Percentiles rank a stretch among this genome's conserved stretches.
Conservation (phyloP, 2,329 filamentous ascomycete species). For the Chrysoporthe puriensis region DNA sequence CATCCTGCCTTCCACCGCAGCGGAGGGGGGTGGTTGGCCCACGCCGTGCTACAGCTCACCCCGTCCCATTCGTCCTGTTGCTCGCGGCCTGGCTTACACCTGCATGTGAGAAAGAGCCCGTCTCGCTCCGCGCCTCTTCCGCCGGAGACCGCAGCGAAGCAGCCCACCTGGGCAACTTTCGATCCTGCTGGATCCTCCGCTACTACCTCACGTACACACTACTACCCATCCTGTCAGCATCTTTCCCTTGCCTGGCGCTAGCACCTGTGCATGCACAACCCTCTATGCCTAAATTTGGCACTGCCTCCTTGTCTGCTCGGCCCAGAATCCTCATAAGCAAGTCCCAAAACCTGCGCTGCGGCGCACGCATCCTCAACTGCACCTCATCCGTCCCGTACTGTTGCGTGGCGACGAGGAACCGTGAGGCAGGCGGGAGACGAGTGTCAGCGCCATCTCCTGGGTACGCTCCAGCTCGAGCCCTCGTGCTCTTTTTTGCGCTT, state of each 20-base stretch:
- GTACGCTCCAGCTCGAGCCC: neutral
- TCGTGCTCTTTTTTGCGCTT: neutral
- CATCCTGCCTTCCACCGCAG: no score
- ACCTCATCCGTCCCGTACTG: neutral
- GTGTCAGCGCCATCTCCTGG: neutral
- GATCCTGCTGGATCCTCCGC: slow-evolving; percentile 19
- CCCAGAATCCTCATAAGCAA: slow-evolving; percentile 9
- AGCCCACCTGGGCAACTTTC: neutral
- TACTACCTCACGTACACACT: slow-evolving; percentile 11
- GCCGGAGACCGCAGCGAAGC: neutral
- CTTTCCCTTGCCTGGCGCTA: slow-evolving; percentile 7
- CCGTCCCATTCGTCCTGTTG: neutral
- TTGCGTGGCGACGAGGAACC: neutral
- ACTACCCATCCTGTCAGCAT: slow-evolving; percentile 14
- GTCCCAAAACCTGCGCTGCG: neutral
- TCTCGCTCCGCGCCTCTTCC: neutral
- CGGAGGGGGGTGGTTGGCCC: neutral
- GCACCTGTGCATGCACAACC: slow-evolving; percentile 6
- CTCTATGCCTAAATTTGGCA: slow-evolving; percentile 15
- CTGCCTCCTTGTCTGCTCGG: neutral
- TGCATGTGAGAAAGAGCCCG: neutral
- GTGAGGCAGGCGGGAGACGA: neutral
- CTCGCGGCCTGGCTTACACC: neutral
- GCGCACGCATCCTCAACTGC: neutral
- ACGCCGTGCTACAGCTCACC: neutral